Base-by-base conservation (phyloP, 1,284 basidiomycete species). In the Cystobasidium sp. region DNA sequence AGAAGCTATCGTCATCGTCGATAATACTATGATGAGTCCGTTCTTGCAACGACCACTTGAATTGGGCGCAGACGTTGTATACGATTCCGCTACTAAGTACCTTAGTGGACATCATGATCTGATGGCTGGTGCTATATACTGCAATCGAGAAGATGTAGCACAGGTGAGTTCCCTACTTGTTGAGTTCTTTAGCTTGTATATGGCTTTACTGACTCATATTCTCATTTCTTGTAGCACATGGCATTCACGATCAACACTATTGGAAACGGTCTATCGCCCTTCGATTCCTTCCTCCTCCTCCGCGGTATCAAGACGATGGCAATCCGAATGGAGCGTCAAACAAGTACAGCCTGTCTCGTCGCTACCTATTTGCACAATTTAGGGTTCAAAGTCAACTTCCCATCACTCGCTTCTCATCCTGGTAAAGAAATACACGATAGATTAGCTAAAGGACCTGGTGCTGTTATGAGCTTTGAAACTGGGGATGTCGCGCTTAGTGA, bases 21-120 rank as follows among this genome's bases (percentile, higher is more conserved):
- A 99, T 84, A 99, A 99, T 83, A 99, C 97, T 77, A 99, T 99
- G 97, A 97, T 99, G 95, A 97, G 94, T 80, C 97, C 97, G 10
- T 99, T 98, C 83, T 87, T 99, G 20, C 95, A 97, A 84, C 86
- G 95, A 69, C 97, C 97, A 1, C 87, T 99, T 66, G 94, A 98
- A 81, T 90, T 97, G 76, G 97, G 97, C 39, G 93, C 91, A 59
- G 97, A 99, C 81, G 89, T 99, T 66, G 95, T 97, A 18, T 99
- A 99, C 81, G 97, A 99, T 83, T 96, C 93, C 75, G 97, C 90
- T 10, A 99, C 97, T 52, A 99, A 99, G 84, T 99, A 98, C 83
- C 87, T 99, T 65, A 93, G 91, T 68, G 97, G 97, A 4, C 97
- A 99, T 82, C 97, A 99, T 84, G 97, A 99, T 82, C 88, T 99